phyloP scores from a whole-genome alignment of 305 asterid genomes.

The Rubia peregrina region DNA sequence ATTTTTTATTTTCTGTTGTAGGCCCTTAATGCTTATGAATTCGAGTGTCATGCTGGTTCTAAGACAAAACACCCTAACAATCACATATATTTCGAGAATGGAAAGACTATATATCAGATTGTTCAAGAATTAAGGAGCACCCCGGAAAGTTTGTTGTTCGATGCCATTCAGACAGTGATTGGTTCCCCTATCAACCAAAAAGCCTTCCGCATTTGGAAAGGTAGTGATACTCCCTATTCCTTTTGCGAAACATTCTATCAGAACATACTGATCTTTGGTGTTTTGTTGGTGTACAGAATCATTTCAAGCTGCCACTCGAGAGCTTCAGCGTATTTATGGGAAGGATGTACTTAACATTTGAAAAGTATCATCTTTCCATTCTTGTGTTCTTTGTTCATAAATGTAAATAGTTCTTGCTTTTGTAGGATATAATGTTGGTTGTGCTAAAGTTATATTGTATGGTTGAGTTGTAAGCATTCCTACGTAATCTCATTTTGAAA shows the following conservation, averaged over 20 bases:
- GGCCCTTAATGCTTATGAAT: constrained; percentile 87
- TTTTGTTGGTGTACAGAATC: constrained; percentile 47
- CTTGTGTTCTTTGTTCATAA: constrained; percentile 21
- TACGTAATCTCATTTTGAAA: background rate
- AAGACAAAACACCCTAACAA: constrained; percentile 94
- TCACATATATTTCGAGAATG: constrained; percentile 88
- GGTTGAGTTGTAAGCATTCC: background rate
- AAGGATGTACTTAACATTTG: constrained; percentile 73
- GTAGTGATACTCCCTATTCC: constrained; percentile 25
- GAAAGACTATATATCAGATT: constrained; percentile 78
- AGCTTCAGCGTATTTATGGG: constrained; percentile 91
- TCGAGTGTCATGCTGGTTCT: constrained; percentile 86
- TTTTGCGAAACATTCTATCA: background rate
- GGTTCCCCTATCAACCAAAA: constrained; percentile 86
- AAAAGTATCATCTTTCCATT: constrained; percentile 17
- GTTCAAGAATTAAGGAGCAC: constrained; percentile 89
- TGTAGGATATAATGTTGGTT: background rate
- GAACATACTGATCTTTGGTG: background rate
- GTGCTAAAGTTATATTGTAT: background rate
- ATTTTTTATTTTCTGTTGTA: constrained; percentile 17
- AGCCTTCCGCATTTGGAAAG: constrained; percentile 88
- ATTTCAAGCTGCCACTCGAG: constrained; percentile 91
- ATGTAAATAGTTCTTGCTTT: constrained; percentile 5
- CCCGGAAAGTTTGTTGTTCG: constrained; percentile 56
- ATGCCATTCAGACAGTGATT: constrained; percentile 69